Percentiles rank a stretch among this genome's conserved stretches.
phyloP scores from a whole-genome alignment of 148 eudicot species.

The Mesembryanthemum crystallinum region DNA sequence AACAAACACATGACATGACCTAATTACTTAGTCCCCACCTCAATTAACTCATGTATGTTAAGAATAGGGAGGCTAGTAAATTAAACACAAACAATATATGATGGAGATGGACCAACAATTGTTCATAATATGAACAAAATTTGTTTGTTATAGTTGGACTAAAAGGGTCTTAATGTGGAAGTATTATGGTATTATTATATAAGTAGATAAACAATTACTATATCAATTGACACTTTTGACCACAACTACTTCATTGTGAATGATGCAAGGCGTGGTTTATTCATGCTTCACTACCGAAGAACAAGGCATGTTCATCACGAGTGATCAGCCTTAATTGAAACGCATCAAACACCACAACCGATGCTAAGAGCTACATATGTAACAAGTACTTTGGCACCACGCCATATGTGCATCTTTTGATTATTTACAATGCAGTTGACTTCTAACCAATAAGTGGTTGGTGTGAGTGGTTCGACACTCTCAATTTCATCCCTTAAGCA shows the following conservation, averaged over 20 bases:
- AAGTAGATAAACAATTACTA: background rate
- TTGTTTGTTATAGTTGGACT: background rate
- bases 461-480: too few relatives aligned
- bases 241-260: background rate
- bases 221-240: conserved; percentile 4
- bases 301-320: conserved; percentile 7
- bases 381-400: background rate
- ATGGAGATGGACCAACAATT: background rate
- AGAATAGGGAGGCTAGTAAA: background rate
- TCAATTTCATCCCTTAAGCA: too few relatives aligned
- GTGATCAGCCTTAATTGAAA: background rate
- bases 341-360: conserved; percentile 7
- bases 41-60: background rate
- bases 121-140: background rate
- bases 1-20: conserved; percentile 4
- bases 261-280: background rate
- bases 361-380: background rate
- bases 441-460: too few relatives aligned
- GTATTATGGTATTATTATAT: background rate
- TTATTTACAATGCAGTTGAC: background rate
- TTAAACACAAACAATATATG: background rate
- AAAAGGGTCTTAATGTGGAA: background rate
- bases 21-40: background rate
- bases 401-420: background rate
- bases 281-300: conserved; percentile 17